These are phyloP conservation scores for Geranium rotundifolium DNA, from an alignment of 345 rosid species.

Conservation along the genomic window DNA sequence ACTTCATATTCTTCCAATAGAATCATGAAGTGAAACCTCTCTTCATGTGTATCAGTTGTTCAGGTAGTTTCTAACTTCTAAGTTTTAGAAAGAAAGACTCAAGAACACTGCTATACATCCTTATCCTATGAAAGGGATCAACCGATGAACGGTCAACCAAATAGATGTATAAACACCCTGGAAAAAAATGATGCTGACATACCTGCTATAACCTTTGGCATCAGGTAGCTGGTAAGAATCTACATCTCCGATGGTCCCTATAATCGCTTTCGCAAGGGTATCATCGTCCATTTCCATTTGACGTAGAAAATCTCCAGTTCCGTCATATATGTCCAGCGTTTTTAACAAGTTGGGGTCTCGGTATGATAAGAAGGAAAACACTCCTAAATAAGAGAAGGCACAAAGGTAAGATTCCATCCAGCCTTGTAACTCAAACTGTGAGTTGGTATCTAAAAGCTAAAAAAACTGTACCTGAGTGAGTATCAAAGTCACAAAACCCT, in stretches of 20 bases:
- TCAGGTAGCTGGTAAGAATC: constrained; percentile 95
- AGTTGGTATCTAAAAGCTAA: neutral
- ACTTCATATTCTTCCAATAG: neutral
- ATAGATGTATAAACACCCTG: neutral
- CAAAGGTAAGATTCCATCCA: constrained; percentile 7
- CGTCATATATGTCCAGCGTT: constrained; percentile 81
- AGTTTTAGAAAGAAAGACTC: too few relatives aligned
- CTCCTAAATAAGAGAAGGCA: constrained; percentile 34
- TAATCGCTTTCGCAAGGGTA: constrained; percentile 78
- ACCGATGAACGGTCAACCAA: neutral
- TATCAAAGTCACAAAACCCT: constrained; percentile 87
- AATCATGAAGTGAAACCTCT: neutral
- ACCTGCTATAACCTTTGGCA: constrained; percentile 99
- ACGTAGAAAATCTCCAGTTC: constrained; percentile 74
- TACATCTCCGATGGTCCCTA: constrained; percentile 90
- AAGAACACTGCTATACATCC: neutral
- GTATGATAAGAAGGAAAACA: constrained; percentile 77
- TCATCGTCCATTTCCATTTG: constrained; percentile 76
- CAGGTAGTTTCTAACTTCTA: neutral
- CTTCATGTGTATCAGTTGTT: neutral
- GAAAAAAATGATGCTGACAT: constrained; percentile 9
- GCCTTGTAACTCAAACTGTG: neutral
- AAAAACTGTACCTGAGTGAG: constrained; percentile 61
- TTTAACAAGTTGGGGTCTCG: constrained; percentile 88
- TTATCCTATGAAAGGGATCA: neutral